These are phyloP conservation scores for Scedosporium aurantiacum DNA, from an alignment of 2,329 filamentous ascomycete genomes.

Conservation along the genomic window DNA sequence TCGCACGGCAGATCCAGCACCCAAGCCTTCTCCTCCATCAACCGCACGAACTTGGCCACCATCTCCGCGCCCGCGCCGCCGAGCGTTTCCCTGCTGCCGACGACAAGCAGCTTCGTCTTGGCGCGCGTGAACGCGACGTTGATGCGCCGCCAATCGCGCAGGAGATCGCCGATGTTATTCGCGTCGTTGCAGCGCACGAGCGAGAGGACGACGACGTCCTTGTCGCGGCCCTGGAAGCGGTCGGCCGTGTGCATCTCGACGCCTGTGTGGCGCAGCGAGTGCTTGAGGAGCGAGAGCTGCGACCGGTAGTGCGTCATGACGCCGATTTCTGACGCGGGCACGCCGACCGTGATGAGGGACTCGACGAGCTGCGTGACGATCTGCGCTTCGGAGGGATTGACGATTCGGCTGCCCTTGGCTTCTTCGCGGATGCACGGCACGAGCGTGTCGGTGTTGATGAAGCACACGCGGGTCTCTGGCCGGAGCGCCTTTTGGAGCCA, in stretches of 20 bases:
- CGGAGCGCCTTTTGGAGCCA: slow-evolving; percentile 67
- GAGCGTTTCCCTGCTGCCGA: slow-evolving; percentile 73
- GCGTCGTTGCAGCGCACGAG: slow-evolving; percentile 80
- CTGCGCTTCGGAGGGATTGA: slow-evolving; percentile 73
- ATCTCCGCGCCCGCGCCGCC: slow-evolving; percentile 62
- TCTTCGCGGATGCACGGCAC: slow-evolving; percentile 55
- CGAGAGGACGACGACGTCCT: slow-evolving; percentile 79
- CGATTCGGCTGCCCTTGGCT: slow-evolving; percentile 71
- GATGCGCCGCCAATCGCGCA: slow-evolving; percentile 85
- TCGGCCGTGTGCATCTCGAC: slow-evolving; percentile 97
- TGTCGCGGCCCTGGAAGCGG: slow-evolving; percentile 92
- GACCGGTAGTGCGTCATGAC: slow-evolving; percentile 96
- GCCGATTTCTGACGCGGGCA: slow-evolving; percentile 68
- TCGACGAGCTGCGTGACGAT: slow-evolving; percentile 73
- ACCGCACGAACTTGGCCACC: slow-evolving; percentile 59
- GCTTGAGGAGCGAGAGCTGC: slow-evolving; percentile 73
- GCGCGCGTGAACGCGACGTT: slow-evolving; percentile 94
- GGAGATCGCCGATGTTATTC: slow-evolving; percentile 74
- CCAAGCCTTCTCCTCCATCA: slow-evolving; percentile 76
- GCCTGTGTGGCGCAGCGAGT: slow-evolving; percentile 50
- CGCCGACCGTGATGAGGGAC: slow-evolving; percentile 62
- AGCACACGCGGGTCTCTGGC: slow-evolving; percentile 63
- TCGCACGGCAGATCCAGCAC: slow-evolving; percentile 58
- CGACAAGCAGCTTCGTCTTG: slow-evolving; percentile 78
- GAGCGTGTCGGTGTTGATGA: slow-evolving; percentile 80